Base-by-base conservation (phyloP, 805 yeast genomes). In the Scheffersomyces spartinae region DNA sequence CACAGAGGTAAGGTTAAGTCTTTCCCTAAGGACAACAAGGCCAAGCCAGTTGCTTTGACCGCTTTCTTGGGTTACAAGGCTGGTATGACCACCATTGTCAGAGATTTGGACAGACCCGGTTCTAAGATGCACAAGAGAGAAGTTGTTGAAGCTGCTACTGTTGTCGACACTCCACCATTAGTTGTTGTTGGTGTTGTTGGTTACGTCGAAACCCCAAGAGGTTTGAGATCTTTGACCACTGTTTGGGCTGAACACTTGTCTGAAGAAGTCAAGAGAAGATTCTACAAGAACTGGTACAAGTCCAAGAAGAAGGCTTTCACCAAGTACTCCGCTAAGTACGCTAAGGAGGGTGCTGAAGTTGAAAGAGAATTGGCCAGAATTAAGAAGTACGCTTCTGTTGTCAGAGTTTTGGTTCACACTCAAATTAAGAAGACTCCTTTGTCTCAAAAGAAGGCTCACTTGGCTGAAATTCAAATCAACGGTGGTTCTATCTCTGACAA, bases 201-300 rank as follows among this genome's bases (percentile, higher is more conserved):
- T 69, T 91, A 91, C 91, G 91, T 91, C 58, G 98, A 88, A 74
- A 86, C 98, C 55, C 98, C 98, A 72, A 86, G 96, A 76, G 98
- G 98, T 72, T 77, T 91, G 62, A 85, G 98, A 73, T 84, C 98
- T 42, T 79, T 91, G 67, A 84, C 97, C 67, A 91, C 98, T 58
- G 98, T 91, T 63, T 91, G 98, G 98, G 98, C 98, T 59, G 97
- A 91, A 77, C 98, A 91, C 73, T 77, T 91, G 61, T 81, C 95
- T 57, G 98, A 91, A 64, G 98, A 91, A 71, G 76, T 91, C 68
- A 88, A 79, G 82, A 84, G 98, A 78, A 84, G 96, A 76, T 91
- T 91, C 95, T 91, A 91, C 95, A 91, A 86, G 84, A 91, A 88
- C 95, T 91, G 98, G 98, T 91, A 83, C 95, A 86, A 86, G 79